A percentile compares a stretch with the other conserved stretches of the same genome.
Evolutionary conservation across 495 filamentous ascomycete species (phyloP).

Genomic region (Cercophora scortea): DNA sequence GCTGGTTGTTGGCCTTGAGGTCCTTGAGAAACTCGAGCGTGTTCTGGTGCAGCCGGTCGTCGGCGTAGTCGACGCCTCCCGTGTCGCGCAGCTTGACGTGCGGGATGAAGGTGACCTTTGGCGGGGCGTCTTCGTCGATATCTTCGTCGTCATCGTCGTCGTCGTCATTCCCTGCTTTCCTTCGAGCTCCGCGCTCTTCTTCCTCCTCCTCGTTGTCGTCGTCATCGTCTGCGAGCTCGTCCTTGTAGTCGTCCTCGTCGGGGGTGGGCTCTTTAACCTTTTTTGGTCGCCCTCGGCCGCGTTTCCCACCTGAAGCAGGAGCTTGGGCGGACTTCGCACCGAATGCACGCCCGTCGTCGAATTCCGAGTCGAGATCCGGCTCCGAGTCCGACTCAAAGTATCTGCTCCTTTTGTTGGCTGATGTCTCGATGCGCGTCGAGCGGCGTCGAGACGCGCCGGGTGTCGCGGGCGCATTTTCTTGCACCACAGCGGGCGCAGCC

Average conservation of each 20-base stretch:
- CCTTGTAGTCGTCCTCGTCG: slow-evolving; percentile 18
- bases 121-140: slow-evolving; percentile 26
- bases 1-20: slow-evolving; percentile 68
- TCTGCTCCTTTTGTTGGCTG: slow-evolving; percentile 23
- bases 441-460: background rate
- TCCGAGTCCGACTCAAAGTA: slow-evolving; percentile 27
- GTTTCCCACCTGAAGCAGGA: too few species aligned
- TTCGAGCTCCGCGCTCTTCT: slow-evolving; percentile 10
- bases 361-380: slow-evolving; percentile 1
- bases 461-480: background rate
- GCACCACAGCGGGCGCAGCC: background rate
- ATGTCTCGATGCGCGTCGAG: background rate
- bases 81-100: slow-evolving; percentile 61
- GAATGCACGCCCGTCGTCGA: background rate
- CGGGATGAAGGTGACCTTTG: slow-evolving; percentile 50
- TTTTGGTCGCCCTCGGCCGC: too few species aligned
- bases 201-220: slow-evolving; percentile 13
- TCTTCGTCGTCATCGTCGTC: slow-evolving; percentile 23
- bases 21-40: slow-evolving; percentile 72
- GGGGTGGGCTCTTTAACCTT: background rate
- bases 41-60: slow-evolving; percentile 69
- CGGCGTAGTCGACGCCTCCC: slow-evolving; percentile 57
- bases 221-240: slow-evolving; percentile 9
- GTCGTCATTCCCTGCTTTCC: background rate
- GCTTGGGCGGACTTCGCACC: background rate